Base-by-base conservation (phyloP, 805 yeast species). In the Metschnikowia matae region DNA sequence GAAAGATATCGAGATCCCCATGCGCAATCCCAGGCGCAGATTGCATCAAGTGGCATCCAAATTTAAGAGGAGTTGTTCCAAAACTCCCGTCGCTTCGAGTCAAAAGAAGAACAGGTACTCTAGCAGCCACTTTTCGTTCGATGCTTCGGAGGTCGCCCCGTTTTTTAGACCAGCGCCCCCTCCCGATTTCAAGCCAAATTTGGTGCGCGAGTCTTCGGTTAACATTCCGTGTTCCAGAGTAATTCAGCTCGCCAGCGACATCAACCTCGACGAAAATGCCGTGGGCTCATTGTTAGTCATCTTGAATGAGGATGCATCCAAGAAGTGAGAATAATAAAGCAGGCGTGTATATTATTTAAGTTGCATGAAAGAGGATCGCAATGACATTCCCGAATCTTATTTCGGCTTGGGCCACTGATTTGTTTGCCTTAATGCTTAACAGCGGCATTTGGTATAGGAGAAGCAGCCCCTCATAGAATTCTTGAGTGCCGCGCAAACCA, bases 271-370 rank as follows among this genome's bases (percentile, higher is more conserved):
- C 23, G 53, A 53, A 41, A 42, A 44, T n/a, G 46, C 53, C 36
- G 51, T 50, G 41, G 55, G 55, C 35, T 48, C 53, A n/a, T 31
- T 53, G 20, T 35, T 53, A 32, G 46, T 50, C 32, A 53, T 49
- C 13, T 20, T 53, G 31, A 34, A 48, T 21, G 53, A 50, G n/a
- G 43, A 40, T 26, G 33, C 20, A 11, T 3, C 21, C 5, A 39
- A 39, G 32, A 14, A n/a, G 20, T 20, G 6, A 39, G 15, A 33
- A 14, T 13, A 33, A 10, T 7, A 5, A 11, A 21, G 26, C 10
- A 37, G 13, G 23, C 29, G 40, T 8, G 26, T 13, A 6, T 37
- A 4, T 6, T 20, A 6, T 2, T 37, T 13, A 18, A 1, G 40
- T 18, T 13, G 40, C 40, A 14, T 15, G 15, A 26, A 26, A 0